Conservation (phyloP, 2,329 filamentous ascomycete genomes). For the Alternaria triticimaculans region DNA sequence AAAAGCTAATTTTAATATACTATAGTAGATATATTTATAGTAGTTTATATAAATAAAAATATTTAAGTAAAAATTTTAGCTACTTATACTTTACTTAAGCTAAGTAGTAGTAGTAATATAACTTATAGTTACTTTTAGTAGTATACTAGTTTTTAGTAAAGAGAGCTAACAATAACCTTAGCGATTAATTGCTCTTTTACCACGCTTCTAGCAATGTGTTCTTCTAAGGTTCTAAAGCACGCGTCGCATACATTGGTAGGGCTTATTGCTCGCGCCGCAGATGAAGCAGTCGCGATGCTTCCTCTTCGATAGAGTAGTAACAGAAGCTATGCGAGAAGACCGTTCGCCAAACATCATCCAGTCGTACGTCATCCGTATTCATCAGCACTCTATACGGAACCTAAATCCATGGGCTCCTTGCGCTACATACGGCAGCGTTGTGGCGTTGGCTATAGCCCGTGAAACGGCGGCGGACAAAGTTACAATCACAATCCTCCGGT, state of each 20-base stretch:
- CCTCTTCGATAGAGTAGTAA: constrained; percentile 39
- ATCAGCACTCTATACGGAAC: neutral
- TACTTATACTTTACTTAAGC: too few species aligned
- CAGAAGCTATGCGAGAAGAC: neutral
- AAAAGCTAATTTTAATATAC: too few species aligned
- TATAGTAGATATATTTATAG: too few species aligned
- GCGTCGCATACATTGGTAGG: neutral
- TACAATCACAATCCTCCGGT: neutral
- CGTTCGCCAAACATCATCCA: neutral
- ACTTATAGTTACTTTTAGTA: too few species aligned
- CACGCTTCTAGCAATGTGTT: neutral
- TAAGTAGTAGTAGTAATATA: too few species aligned
- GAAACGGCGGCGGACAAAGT: neutral
- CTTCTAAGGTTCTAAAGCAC: neutral
- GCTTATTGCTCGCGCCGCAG: neutral
- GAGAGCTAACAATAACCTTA: too few species aligned
- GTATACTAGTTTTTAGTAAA: too few species aligned
- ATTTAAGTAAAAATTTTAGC: too few species aligned
- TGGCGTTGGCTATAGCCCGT: neutral
- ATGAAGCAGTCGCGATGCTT: constrained; percentile 59
- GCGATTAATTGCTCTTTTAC: neutral
- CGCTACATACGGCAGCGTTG: neutral
- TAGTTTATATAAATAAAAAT: too few species aligned
- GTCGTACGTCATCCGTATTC: neutral
- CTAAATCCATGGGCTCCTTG: neutral